Evolutionary conservation across 768 basidiomycete genomes (phyloP), one percentile per base, ranked within the genome.

Genomic region (Phylloporus scabripes): DNA sequence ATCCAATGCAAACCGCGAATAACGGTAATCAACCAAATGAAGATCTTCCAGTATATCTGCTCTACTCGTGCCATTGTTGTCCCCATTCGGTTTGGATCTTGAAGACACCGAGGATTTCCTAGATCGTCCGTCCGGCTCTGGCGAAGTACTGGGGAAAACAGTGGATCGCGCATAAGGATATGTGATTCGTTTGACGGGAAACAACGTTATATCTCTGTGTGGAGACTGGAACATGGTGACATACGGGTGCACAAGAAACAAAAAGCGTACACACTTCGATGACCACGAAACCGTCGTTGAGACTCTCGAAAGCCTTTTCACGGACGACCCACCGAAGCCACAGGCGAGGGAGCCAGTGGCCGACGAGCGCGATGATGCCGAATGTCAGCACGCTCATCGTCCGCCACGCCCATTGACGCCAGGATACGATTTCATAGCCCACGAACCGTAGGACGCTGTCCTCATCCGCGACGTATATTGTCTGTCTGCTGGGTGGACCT

Each of bases 331-430:
- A 94, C 24, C 80, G 80, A 44, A 98, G 78, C 96, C 96, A 97
- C 23, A 93, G 55, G 5, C 77, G 79, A 48, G 96, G 96, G 55
- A 96, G 83, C 96, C 96, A 99, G 60, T 92, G 83, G 4, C 93
- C 94, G 8, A 94, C 67, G 15, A 99, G 74, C 10, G 78, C 84
- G 18, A 97, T 71, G 5, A 80, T 65, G 5, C 96, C 95, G 10
- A 84, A 69, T 2, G 82, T 80, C 7, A 86, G 43, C 6, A 88
- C 54, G 58, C 88, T 90, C 5, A 79, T 78, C 10, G 74, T 28
- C 54, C 78, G 74, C 95, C 96, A 99, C 3, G 83, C 54, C 67
- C 74, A 73, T 36, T 75, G 71, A 46, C 82, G 79, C 78, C 80
- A 81, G 5, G 58, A 60, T 24, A 85, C 71, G 2, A 80, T 75